These are phyloP conservation scores for Fusarium domesticum DNA, from an alignment of 2,329 filamentous ascomycete genomes.

Conservation along the genomic window DNA sequence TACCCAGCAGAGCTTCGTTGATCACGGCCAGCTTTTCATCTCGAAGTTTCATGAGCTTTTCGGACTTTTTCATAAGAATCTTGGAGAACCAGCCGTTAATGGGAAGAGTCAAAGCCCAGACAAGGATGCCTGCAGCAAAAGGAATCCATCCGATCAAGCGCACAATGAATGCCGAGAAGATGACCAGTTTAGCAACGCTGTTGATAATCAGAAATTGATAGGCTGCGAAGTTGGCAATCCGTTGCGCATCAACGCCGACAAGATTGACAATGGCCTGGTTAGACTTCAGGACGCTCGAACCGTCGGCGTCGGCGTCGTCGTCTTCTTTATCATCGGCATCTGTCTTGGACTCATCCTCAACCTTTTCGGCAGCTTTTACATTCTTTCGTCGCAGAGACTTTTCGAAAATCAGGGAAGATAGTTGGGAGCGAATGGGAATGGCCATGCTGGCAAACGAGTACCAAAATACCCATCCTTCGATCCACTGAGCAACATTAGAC, in stretches of 20 bases:
- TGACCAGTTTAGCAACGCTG: constrained; percentile 58
- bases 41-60: constrained; percentile 69
- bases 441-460: constrained; percentile 60
- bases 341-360: constrained; percentile 33
- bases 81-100: constrained; percentile 66
- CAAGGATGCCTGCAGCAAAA: constrained; percentile 61
- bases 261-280: constrained; percentile 73
- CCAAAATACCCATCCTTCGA: constrained; percentile 67
- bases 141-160: constrained; percentile 69
- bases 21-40: constrained; percentile 74
- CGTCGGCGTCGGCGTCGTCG: constrained; percentile 45
- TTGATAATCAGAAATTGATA: constrained; percentile 65
- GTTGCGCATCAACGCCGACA: constrained; percentile 70
- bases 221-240: constrained; percentile 65
- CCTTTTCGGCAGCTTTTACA: constrained; percentile 60
- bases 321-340: constrained; percentile 47
- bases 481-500: constrained; percentile 38
- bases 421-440: constrained; percentile 65
- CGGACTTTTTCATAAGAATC: constrained; percentile 62
- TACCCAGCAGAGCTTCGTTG: constrained; percentile 73
- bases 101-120: constrained; percentile 63
- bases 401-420: constrained; percentile 70
- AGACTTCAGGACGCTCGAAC: constrained; percentile 39
- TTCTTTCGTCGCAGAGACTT: constrained; percentile 78
- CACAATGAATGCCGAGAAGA: constrained; percentile 66